Conservation (phyloP, 1,284 basidiomycete genomes). For the Cryptococcus sp. region DNA sequence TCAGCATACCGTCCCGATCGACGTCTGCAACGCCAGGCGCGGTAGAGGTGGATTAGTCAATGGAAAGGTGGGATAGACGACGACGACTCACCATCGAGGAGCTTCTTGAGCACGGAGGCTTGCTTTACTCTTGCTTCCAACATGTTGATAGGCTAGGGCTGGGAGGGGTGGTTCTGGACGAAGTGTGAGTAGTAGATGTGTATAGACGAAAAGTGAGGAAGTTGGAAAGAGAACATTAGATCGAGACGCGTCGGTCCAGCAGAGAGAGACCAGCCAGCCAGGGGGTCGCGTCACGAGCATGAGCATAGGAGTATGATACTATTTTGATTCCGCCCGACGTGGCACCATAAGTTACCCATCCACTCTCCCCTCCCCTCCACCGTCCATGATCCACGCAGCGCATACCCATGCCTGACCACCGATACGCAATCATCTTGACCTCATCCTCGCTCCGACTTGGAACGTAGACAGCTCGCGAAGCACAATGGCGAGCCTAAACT, state of each 20-base stretch:
- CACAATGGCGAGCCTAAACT: slow-evolving; percentile 13
- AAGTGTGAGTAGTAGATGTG: background rate
- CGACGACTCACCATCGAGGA: slow-evolving; percentile 67
- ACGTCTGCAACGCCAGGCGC: background rate
- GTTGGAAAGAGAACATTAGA: background rate
- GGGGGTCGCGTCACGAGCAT: background rate
- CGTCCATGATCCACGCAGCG: no score
- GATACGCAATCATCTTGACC: no score
- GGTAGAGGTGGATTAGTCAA: background rate
- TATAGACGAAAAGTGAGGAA: slow-evolving; percentile 1
- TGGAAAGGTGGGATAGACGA: background rate
- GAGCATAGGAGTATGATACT: background rate
- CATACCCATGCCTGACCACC: no score
- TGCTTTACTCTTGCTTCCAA: slow-evolving; percentile 82
- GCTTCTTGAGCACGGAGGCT: slow-evolving; percentile 75
- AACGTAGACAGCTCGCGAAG: no score
- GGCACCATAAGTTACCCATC: no score
- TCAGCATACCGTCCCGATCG: background rate
- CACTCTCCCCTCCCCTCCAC: no score
- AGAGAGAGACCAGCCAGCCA: background rate
- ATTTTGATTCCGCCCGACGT: slow-evolving; percentile 1
- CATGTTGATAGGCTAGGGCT: slow-evolving; percentile 51
- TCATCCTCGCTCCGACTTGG: no score
- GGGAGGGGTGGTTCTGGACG: no score
- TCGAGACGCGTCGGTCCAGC: background rate